These are phyloP conservation scores for Geotrichum carabidarum DNA, from an alignment of 1,139 yeast species.

Conservation along the genomic window DNA sequence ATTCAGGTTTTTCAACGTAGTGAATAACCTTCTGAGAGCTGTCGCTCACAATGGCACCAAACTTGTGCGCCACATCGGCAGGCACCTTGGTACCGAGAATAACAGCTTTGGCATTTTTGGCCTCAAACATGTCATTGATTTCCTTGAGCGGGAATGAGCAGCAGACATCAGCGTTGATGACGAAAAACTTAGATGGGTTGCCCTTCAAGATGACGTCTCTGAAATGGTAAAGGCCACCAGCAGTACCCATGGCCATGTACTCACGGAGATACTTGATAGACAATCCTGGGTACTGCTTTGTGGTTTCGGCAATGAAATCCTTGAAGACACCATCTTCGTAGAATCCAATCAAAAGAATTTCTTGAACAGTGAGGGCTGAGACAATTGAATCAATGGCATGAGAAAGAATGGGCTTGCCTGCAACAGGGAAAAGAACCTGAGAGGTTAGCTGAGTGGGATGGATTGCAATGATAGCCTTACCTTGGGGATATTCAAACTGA, in stretches of 20 bases:
- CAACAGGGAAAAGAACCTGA: slow-evolving; percentile 54
- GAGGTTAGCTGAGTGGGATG: neutral
- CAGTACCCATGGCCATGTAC: slow-evolving; percentile 59
- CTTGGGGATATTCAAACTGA: slow-evolving; percentile 55
- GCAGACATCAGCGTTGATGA: slow-evolving; percentile 60
- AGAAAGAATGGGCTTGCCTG: slow-evolving; percentile 54
- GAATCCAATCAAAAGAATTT: slow-evolving; percentile 55
- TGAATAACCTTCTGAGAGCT: slow-evolving; percentile 47
- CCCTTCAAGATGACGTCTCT: slow-evolving; percentile 52
- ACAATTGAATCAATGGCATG: slow-evolving; percentile 54
- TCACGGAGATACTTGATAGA: slow-evolving; percentile 50
- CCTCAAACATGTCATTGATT: slow-evolving; percentile 38
- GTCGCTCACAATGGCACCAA: slow-evolving; percentile 50
- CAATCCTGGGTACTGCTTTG: slow-evolving; percentile 43
- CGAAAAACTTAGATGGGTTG: slow-evolving; percentile 46
- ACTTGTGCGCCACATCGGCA: slow-evolving; percentile 45
- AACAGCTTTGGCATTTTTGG: slow-evolving; percentile 47
- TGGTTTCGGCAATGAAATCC: slow-evolving; percentile 45
- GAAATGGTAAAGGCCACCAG: slow-evolving; percentile 61
- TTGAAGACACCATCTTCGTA: slow-evolving; percentile 52
- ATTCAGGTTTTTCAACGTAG: slow-evolving; percentile 63
- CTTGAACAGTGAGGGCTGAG: slow-evolving; percentile 41
- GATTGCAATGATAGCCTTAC: slow-evolving; percentile 21
- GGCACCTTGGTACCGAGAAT: slow-evolving; percentile 52
- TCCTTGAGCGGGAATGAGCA: slow-evolving; percentile 53